Conservation (phyloP, 2,329 filamentous ascomycete genomes). For the Tolypocladium sp. region DNA sequence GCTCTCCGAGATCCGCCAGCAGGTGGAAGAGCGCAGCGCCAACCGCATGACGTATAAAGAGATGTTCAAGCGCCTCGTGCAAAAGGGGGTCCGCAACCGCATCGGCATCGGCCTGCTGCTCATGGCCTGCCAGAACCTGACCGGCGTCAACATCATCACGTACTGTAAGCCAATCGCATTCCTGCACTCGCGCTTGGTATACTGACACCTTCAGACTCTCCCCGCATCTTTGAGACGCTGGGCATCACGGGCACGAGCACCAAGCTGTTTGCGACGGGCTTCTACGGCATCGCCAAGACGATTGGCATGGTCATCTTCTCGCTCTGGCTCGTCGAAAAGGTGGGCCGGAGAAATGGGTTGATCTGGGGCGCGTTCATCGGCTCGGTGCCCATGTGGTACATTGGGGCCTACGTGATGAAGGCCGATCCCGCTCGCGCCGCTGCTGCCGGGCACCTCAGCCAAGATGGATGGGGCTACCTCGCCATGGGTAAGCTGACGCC, state of each 20-base stretch:
- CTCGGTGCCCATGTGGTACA: slow-evolving; percentile 28
- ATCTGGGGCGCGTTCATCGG: slow-evolving; percentile 28
- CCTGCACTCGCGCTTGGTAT: no score
- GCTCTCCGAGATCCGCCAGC: slow-evolving; percentile 47
- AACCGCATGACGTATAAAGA: slow-evolving; percentile 18
- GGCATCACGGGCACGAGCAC: slow-evolving; percentile 20
- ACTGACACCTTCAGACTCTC: slow-evolving; percentile 17
- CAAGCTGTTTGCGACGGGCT: slow-evolving; percentile 27
- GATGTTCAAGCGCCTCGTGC: slow-evolving; percentile 18
- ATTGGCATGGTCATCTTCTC: slow-evolving; percentile 26
- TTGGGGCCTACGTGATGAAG: slow-evolving; percentile 26
- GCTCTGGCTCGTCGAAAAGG: slow-evolving; percentile 36
- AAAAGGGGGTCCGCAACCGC: slow-evolving; percentile 20
- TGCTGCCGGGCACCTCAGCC: slow-evolving; percentile 33
- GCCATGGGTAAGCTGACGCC: slow-evolving; percentile 27
- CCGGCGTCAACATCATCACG: slow-evolving; percentile 49
- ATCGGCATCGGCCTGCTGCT: slow-evolving; percentile 41
- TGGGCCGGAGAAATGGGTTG: slow-evolving; percentile 38
- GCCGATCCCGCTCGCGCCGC: slow-evolving; percentile 26
- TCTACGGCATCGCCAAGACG: slow-evolving; percentile 29
- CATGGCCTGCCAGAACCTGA: slow-evolving; percentile 28
- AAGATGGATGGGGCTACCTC: slow-evolving; percentile 30
- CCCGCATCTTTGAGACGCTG: slow-evolving; percentile 26
- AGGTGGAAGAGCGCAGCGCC: slow-evolving; percentile 38
- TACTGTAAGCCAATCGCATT: slow-evolving; percentile 34